Evolutionary conservation across 371 early-diverging fungal genomes (phyloP).

Genomic region (Mortierella sp.): DNA sequence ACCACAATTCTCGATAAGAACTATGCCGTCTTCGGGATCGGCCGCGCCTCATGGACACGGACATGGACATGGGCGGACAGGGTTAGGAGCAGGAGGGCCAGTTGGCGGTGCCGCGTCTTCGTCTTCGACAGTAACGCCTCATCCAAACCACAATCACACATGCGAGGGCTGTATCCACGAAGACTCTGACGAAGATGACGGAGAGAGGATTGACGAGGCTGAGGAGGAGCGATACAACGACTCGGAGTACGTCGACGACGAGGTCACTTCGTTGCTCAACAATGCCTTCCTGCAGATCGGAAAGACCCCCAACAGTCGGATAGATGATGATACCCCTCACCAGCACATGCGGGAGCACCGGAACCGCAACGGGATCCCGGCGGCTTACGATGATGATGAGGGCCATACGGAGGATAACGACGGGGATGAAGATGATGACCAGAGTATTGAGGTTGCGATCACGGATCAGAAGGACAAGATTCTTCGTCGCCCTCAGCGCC

Average conservation of each 20-base stretch:
- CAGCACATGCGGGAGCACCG: background rate
- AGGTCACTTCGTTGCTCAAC: constrained; percentile 45
- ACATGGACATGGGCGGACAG: background rate
- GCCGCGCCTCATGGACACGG: too few relatives aligned
- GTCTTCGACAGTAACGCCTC: constrained; percentile 8
- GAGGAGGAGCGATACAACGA: constrained; percentile 45
- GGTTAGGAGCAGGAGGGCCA: background rate
- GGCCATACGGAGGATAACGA: background rate
- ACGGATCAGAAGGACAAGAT: constrained; percentile 44
- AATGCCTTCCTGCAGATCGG: constrained; percentile 57
- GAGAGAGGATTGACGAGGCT: background rate
- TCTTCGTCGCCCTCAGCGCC: constrained; percentile 10
- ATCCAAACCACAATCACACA: background rate
- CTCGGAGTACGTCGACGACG: constrained; percentile 56
- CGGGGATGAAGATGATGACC: constrained; percentile 17
- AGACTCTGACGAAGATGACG: constrained; percentile 13
- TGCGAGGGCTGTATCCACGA: constrained; percentile 32
- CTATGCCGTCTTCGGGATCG: background rate
- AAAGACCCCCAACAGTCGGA: constrained; percentile 38
- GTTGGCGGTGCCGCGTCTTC: background rate
- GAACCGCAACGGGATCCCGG: background rate
- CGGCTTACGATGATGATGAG: background rate
- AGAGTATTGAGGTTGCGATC: constrained; percentile 50
- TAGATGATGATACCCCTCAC: constrained; percentile 32
- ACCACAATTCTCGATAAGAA: background rate